Conservation (phyloP, 148 eudicot species). For the Linanthus parryae region DNA sequence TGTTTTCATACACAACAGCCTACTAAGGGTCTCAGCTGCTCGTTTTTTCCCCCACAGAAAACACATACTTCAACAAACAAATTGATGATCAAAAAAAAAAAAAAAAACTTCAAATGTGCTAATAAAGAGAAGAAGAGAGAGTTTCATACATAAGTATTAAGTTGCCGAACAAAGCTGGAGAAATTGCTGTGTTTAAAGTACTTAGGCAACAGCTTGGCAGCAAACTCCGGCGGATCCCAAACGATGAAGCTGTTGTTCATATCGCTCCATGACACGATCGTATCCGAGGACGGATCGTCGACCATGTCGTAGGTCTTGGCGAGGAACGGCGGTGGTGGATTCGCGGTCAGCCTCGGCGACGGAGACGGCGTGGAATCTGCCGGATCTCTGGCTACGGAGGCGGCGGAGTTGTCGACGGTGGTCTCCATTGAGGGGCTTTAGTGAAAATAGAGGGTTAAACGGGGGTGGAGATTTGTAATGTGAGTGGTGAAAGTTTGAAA, state of each 20-base stretch:
- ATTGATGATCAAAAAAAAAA: too few species aligned
- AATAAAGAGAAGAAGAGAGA: neutral
- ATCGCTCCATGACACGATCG: constrained; percentile 71
- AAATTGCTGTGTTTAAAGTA: constrained; percentile 80
- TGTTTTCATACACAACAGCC: too few species aligned
- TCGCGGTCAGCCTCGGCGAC: constrained; percentile 29
- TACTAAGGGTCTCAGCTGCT: too few species aligned
- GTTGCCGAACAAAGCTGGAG: too few species aligned
- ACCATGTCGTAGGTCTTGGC: constrained; percentile 75
- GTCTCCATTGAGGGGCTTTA: too few species aligned
- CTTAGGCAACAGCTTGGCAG: constrained; percentile 71
- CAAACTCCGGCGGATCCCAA: constrained; percentile 88
- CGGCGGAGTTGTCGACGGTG: constrained; percentile 1
- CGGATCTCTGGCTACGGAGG: neutral
- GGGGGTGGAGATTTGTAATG: too few species aligned
- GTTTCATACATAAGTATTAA: constrained; percentile 57
- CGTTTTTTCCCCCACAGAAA: too few species aligned
- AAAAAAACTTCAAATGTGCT: neutral
- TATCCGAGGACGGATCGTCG: constrained; percentile 55
- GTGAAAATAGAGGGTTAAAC: too few species aligned
- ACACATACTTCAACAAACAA: too few species aligned
- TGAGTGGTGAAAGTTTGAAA: too few species aligned
- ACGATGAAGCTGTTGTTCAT: constrained; percentile 76
- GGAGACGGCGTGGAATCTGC: constrained; percentile 32
- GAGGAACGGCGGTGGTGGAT: constrained; percentile 62